A percentile compares a stretch with the other conserved stretches of the same genome.
Evolutionary conservation across 495 filamentous ascomycete genomes (phyloP).

Genomic region (Hypomontagnella monticulosa): DNA sequence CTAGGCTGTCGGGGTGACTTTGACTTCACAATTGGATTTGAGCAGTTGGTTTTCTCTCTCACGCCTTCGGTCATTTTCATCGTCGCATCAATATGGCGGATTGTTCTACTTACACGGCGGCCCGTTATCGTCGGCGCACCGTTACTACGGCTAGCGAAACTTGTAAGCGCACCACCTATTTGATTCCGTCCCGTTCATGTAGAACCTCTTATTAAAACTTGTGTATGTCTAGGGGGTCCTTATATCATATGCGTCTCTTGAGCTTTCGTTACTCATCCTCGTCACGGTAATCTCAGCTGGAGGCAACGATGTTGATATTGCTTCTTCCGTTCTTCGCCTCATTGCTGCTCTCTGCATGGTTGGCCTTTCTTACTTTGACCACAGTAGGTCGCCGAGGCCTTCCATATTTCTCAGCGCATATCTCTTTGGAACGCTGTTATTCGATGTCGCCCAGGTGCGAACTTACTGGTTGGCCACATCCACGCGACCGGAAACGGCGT

Average conservation of each 20-base stretch:
- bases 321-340: conserved; percentile 45
- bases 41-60: conserved; percentile 57
- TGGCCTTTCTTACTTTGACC: conserved; percentile 47
- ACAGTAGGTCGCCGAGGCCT: conserved; percentile 50
- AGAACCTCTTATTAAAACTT: background rate
- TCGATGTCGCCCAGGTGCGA: conserved; percentile 53
- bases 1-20: conserved; percentile 47
- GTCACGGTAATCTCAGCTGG: conserved; percentile 40
- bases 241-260: conserved; percentile 44
- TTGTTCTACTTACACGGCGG: conserved; percentile 44
- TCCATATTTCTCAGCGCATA: conserved; percentile 55
- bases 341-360: conserved; percentile 46
- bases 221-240: conserved; percentile 28
- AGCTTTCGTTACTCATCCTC: conserved; percentile 49
- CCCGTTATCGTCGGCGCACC: conserved; percentile 50
- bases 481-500: conserved; percentile 20
- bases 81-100: conserved; percentile 49
- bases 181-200: background rate
- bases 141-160: conserved; percentile 48
- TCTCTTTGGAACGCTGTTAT: conserved; percentile 52
- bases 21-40: conserved; percentile 60
- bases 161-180: conserved; percentile 38
- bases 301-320: conserved; percentile 43
- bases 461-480: conserved; percentile 50
- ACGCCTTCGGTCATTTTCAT: conserved; percentile 55